Percentiles rank a stretch among this genome's conserved stretches.
These are phyloP conservation scores for Sugiyamaella marilandica DNA, from an alignment of 805 yeast species.

Conservation along the genomic window DNA sequence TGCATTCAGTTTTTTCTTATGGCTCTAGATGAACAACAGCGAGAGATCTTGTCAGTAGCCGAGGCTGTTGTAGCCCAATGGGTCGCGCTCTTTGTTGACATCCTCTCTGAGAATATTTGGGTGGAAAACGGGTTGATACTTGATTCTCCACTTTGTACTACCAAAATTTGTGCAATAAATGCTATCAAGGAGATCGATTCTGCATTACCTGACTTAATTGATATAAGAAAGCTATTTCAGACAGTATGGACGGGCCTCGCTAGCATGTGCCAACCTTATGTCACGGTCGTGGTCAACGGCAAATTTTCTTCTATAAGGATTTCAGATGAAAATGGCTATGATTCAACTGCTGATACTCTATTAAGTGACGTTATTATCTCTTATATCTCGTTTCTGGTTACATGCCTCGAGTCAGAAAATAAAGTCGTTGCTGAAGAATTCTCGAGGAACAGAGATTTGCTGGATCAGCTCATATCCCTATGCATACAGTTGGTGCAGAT, in stretches of 20 bases:
- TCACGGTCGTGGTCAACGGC: not conserved
- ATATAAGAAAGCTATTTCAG: constrained; percentile 3
- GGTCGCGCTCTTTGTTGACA: constrained; percentile 9
- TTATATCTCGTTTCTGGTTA: not conserved
- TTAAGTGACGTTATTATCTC: not conserved
- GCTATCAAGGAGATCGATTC: constrained; percentile 13
- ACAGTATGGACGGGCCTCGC: constrained; percentile 8
- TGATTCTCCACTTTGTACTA: constrained; percentile 1
- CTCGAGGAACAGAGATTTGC: not conserved
- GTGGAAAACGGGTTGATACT: not conserved
- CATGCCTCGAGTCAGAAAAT: constrained; percentile 5
- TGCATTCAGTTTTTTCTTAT: constrained; percentile 28
- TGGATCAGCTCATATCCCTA: constrained; percentile 3
- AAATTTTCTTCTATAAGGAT: not conserved
- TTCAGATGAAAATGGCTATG: not conserved
- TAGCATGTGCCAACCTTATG: not conserved
- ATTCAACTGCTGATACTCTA: not conserved
- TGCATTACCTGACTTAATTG: not conserved
- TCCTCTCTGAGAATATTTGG: not conserved
- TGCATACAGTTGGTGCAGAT: constrained; percentile 4
- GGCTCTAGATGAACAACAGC: constrained; percentile 18
- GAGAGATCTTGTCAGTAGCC: constrained; percentile 6
- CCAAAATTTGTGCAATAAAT: constrained; percentile 11
- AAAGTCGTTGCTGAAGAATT: not conserved
- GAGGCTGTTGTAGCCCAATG: constrained; percentile 12